These are phyloP conservation scores for Trichoderma aggressivum DNA, from an alignment of 2,329 filamentous ascomycete species.

Conservation along the genomic window DNA sequence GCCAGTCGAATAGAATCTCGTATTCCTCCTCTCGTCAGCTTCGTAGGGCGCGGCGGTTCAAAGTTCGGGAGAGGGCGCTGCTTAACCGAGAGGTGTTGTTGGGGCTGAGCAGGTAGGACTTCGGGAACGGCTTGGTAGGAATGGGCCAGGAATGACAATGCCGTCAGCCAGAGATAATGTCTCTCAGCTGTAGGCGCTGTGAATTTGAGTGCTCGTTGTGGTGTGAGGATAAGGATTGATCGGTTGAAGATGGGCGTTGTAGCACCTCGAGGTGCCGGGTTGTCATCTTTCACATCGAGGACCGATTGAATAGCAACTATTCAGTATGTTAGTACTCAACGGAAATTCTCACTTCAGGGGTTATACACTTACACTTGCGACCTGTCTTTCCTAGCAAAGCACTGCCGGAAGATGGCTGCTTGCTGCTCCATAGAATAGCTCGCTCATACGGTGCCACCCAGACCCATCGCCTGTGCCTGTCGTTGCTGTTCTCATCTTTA, in stretches of 20 bases:
- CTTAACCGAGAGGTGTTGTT: constrained; percentile 32
- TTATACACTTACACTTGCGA: constrained; percentile 73
- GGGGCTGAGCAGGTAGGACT: constrained; percentile 53
- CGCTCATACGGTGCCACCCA: constrained; percentile 97
- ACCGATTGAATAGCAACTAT: constrained; percentile 93
- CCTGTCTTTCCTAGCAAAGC: constrained; percentile 92
- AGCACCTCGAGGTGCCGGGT: constrained; percentile 67
- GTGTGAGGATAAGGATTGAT: constrained; percentile 91
- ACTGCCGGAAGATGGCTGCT: constrained; percentile 84
- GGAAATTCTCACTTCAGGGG: not conserved
- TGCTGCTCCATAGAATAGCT: constrained; percentile 96
- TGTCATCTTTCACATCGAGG: constrained; percentile 93
- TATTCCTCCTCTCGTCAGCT: constrained; percentile 56
- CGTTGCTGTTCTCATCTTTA: constrained; percentile 68
- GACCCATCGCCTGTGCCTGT: constrained; percentile 94
- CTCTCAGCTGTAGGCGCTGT: constrained; percentile 79
- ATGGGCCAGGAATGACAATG: constrained; percentile 90
- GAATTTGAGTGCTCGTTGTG: constrained; percentile 91
- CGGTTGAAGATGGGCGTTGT: constrained; percentile 71
- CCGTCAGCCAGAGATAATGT: constrained; percentile 92
- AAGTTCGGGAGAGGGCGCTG: constrained; percentile 48
- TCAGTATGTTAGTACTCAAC: constrained; percentile 16
- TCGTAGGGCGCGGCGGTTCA: constrained; percentile 44
- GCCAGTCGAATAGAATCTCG: constrained; percentile 87
- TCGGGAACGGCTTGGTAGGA: constrained; percentile 79